phyloP scores from a whole-genome alignment of 805 yeast genomes.

The Kodamaea sagamina region DNA sequence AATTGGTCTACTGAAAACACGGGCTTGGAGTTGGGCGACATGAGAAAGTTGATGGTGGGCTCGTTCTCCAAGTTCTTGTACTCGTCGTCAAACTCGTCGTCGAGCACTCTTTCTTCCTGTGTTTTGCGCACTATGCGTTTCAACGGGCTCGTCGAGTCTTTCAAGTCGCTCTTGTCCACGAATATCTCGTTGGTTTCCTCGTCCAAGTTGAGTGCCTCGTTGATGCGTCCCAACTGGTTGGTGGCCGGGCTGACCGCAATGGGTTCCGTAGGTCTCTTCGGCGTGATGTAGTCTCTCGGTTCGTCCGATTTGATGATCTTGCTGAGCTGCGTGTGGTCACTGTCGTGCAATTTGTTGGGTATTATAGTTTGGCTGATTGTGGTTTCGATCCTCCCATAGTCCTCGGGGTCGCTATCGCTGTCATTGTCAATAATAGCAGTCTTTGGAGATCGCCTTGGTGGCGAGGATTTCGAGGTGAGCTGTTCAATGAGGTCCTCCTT shows the following conservation, averaged over 20 bases:
- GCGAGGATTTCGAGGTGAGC: conserved; percentile 14
- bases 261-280: conserved; percentile 34
- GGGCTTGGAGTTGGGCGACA: conserved; percentile 37
- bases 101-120: conserved; percentile 1
- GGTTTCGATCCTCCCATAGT: conserved; percentile 22
- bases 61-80: conserved; percentile 22
- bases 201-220: conserved; percentile 18
- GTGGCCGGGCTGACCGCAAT: conserved; percentile 32
- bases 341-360: conserved; percentile 13
- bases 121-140: conserved; percentile 15
- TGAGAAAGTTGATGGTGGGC: conserved; percentile 31
- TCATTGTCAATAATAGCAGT: conserved; percentile 25
- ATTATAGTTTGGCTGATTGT: conserved; percentile 24
- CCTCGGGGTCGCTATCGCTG: conserved; percentile 30
- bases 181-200: conserved; percentile 15
- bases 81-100: conserved; percentile 16
- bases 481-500: conserved; percentile 28
- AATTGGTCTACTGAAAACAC: conserved; percentile 32
- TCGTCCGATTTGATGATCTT: conserved; percentile 18
- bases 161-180: conserved; percentile 9
- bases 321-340: conserved; percentile 20
- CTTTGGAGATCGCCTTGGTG: conserved; percentile 6
- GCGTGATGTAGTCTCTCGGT: conserved; percentile 26
- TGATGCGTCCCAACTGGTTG: conserved; percentile 26
- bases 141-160: conserved; percentile 30